phyloP scores from a whole-genome alignment of 2,329 filamentous ascomycete genomes.

The Raffaelea albimanens region DNA sequence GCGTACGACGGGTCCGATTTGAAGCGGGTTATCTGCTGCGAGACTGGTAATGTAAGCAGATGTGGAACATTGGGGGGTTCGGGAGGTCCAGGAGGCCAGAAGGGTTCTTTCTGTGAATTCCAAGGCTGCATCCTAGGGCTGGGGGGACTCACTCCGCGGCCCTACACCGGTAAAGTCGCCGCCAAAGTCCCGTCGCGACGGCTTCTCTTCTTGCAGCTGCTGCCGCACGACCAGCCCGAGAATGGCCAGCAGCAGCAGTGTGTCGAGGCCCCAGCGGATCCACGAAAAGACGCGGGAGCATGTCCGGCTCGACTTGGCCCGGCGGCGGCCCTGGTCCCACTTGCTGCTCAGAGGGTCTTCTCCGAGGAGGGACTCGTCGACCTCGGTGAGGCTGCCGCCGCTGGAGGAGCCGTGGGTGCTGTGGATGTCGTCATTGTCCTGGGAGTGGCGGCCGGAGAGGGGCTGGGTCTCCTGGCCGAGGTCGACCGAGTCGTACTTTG shows the following conservation, averaged over 20 bases:
- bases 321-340: too few relatives aligned
- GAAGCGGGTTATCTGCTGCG: conserved; percentile 22
- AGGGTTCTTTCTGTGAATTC: neutral
- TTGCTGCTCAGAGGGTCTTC: too few relatives aligned
- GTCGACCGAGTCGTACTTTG: conserved; percentile 11
- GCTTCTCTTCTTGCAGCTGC: conserved; percentile 11
- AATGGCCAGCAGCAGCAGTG: conserved; percentile 26
- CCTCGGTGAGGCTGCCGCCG: conserved; percentile 22
- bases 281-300: conserved; percentile 17
- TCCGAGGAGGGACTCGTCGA: conserved; percentile 29
- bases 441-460: conserved; percentile 6
- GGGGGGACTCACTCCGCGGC: conserved; percentile 18
- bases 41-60: conserved; percentile 14
- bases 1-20: conserved; percentile 24
- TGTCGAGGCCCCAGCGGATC: conserved; percentile 29
- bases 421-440: conserved; percentile 22
- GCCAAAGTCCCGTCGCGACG: conserved; percentile 21
- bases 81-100: neutral
- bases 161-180: conserved; percentile 27
- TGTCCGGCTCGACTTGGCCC: neutral
- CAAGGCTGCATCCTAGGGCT: too few relatives aligned
- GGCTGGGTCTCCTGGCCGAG: neutral
- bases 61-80: neutral
- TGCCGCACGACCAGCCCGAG: conserved; percentile 25
- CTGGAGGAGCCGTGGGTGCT: conserved; percentile 23